Conservation (phyloP, 176 grass and related monocot genomes). For the Chrysopogon serrulatus region DNA sequence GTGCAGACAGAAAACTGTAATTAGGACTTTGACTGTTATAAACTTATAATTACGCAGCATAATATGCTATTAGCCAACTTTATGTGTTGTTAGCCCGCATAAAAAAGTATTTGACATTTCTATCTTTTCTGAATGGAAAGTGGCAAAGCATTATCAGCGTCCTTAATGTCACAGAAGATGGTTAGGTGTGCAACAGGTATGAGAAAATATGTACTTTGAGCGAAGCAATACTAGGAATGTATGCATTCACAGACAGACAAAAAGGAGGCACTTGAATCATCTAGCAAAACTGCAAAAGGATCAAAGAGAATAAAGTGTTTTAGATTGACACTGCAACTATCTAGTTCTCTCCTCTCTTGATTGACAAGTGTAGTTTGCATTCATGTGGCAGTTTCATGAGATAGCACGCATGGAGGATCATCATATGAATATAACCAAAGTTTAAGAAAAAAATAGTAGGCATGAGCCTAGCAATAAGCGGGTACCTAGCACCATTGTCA, state of each 20-base stretch:
- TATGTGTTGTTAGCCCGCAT: constrained; percentile 13
- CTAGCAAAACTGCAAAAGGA: constrained; percentile 20
- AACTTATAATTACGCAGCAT: constrained; percentile 1
- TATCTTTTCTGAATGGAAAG: constrained; percentile 29
- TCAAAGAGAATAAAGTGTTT: constrained; percentile 37
- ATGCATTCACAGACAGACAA: constrained; percentile 46
- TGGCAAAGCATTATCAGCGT: neutral
- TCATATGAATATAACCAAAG: neutral
- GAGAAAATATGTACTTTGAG: constrained; percentile 31
- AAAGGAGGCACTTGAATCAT: constrained; percentile 41
- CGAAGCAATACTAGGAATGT: constrained; percentile 86
- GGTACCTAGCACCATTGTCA: constrained; percentile 82
- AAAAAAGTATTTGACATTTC: constrained; percentile 54
- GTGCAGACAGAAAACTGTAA: neutral
- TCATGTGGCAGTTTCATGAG: neutral
- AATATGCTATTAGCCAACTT: constrained; percentile 8
- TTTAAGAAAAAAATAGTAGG: constrained; percentile 2
- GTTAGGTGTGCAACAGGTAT: constrained; percentile 36
- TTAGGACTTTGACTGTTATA: constrained; percentile 12
- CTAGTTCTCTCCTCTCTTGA: constrained; percentile 7
- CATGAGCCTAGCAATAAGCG: neutral
- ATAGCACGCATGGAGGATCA: neutral
- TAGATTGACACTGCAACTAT: neutral
- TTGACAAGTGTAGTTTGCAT: constrained; percentile 15
- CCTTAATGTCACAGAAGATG: constrained; percentile 7